These are phyloP conservation scores for Pestalotiopsis sp. DNA, from an alignment of 2,329 filamentous ascomycete genomes.

Conservation along the genomic window DNA sequence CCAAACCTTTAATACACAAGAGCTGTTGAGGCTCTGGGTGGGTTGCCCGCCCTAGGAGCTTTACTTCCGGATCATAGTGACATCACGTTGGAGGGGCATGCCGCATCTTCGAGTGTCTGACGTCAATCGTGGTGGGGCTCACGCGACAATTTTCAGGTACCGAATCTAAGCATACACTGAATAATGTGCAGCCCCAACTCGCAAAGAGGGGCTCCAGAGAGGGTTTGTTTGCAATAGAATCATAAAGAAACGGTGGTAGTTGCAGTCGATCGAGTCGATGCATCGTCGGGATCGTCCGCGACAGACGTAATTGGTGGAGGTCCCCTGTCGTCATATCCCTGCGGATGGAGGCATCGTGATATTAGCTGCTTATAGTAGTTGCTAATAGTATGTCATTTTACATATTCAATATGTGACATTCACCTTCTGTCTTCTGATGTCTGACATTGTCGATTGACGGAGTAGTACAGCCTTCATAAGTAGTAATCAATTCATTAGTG, in stretches of 20 bases:
- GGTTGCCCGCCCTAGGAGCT: not conserved
- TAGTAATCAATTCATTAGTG: not conserved
- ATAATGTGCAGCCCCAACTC: not conserved
- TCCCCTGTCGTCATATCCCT: not conserved
- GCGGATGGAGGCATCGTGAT: not conserved
- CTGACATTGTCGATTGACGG: not conserved
- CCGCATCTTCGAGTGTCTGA: not conserved
- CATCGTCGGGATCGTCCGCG: not conserved
- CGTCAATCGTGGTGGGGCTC: slow-evolving; percentile 6
- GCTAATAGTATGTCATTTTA: not conserved
- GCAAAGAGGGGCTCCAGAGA: not conserved
- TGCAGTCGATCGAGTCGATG: not conserved
- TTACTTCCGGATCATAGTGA: not conserved
- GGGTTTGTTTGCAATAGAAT: not conserved
- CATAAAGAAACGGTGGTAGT: not conserved
- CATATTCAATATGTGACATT: not conserved
- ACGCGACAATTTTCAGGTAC: not conserved
- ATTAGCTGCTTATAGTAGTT: not conserved
- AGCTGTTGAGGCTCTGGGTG: not conserved
- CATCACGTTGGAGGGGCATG: slow-evolving; percentile 1
- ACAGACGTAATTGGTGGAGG: slow-evolving; percentile 4
- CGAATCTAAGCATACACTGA: not conserved
- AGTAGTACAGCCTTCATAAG: not conserved
- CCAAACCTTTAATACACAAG: slow-evolving; percentile 4
- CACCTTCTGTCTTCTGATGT: not conserved